Base-by-base conservation (phyloP, 495 filamentous ascomycete species). In the Pseudomonodictys pantanalensis region DNA sequence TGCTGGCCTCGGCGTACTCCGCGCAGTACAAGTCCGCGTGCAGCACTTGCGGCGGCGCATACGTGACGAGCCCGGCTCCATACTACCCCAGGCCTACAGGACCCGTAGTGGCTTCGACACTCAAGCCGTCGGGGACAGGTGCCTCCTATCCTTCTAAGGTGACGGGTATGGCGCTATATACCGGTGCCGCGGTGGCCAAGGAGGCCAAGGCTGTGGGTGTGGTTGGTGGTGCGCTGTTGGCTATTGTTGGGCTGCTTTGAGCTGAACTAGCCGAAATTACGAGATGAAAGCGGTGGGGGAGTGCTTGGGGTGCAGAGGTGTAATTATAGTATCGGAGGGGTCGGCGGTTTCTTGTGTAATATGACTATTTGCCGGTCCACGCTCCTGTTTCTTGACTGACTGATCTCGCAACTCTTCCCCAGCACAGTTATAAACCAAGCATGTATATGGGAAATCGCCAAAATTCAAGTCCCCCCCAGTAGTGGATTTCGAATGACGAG, bases 171-270 rank as follows among this genome's bases (percentile, higher is more conserved):
- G 5, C 42, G 11, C 24, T 47, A 50, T 60, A 23, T 18, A 54
- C 50, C 1, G 50, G 49, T 23, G 58, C 49, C 4, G 58, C 49
- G 2, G 56, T 46, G 17, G 26, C 23, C 18, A 42, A 38, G 29
- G 42, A 54, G 41, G 43, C 46, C 12, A 41, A 49, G 49, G 50
- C 28, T 47, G 49, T 32, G 2, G 49, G 58, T 2, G 30, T 47
- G 24, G 43, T 54, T 39, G 58, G 58, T 17, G 58, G 43, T 18
- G 49, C 30, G 18, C 39, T 45, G 6, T n/a, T 54, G 38, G 57
- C 57, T 28, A 17, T 46, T 52, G 56, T 30, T 22, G 58, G 26
- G 18, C 5, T 60, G 22, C 29, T 60, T 26, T 60, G 12, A 41
- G 38, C n/a, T n/a, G n/a, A n/a, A n/a, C n/a, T n/a, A n/a, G n/a